phyloP scores from a whole-genome alignment of 192 early-diverging fungal species.

The Umbelopsis sp. region DNA sequence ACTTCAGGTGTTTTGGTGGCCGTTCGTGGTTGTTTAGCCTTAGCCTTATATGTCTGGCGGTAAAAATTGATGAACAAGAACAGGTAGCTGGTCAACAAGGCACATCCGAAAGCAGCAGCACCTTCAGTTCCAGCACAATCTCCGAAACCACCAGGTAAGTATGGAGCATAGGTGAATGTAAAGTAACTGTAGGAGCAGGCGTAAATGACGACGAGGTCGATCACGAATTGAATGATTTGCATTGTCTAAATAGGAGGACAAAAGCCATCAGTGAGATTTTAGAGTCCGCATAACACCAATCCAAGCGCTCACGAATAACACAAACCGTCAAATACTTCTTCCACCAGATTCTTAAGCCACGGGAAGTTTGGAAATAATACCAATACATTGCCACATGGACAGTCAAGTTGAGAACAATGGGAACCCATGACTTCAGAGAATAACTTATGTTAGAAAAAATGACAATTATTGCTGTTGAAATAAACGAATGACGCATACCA shows the following conservation, averaged over 20 bases:
- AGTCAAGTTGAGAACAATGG: constrained; percentile 78
- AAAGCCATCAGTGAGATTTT: constrained; percentile 68
- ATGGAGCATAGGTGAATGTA: constrained; percentile 61
- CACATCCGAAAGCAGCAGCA: constrained; percentile 77
- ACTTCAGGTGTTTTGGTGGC: neutral
- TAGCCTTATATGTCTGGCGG: constrained; percentile 68
- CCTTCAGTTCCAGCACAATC: constrained; percentile 71
- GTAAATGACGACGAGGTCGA: constrained; percentile 82
- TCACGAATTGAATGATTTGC: constrained; percentile 87
- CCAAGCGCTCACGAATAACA: constrained; percentile 59
- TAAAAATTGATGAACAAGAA: constrained; percentile 87
- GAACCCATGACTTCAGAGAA: constrained; percentile 58
- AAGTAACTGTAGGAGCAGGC: constrained; percentile 80
- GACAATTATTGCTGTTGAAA: too few species aligned
- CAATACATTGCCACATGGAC: constrained; percentile 93
- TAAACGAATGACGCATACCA: constrained; percentile 48
- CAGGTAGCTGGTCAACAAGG: constrained; percentile 74
- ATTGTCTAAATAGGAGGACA: constrained; percentile 60
- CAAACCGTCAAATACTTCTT: constrained; percentile 79
- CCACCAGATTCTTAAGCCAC: constrained; percentile 83
- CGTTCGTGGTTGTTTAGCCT: constrained; percentile 21
- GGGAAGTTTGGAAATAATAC: constrained; percentile 77
- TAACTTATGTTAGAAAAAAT: too few species aligned
- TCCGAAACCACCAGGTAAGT: constrained; percentile 52
- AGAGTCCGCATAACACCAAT: neutral